Evolutionary conservation across 2,329 filamentous ascomycete species (phyloP), one percentile per base, ranked within the genome.

Genomic region (Colletotrichum cereale): DNA sequence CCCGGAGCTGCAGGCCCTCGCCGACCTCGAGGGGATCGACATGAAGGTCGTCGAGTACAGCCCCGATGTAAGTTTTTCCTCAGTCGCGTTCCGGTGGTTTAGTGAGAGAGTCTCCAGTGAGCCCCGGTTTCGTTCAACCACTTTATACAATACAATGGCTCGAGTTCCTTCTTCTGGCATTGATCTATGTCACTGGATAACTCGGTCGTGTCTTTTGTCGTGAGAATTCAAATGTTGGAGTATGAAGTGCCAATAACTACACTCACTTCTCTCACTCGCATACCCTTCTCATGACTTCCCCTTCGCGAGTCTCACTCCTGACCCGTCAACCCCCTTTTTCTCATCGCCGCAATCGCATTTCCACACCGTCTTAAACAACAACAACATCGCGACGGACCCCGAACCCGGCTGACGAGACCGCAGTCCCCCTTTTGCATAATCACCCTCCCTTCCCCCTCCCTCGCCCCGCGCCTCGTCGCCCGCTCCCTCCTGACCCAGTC

Each of bases 341-440:
- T 31, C 48, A 31, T 31, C 48, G 0, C 6, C 48, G 14, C 7
- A 26, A 7, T n/a, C 40, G 26, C 26, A 62, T 18, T 2, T 21
- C 34, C 16, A 34, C 36, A 2, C 7, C 8, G 18, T 24, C 16
- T 7, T 34, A 18, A 21, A 26, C 11, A 29, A 24, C 14, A 11
- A 16, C 11, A 24, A 31, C 3, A 55, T 24, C 11, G 8, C 31
- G 34, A 24, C 31, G 38, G 26, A 4, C 31, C 24, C 14, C 10
- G 6, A 24, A 10, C 57, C 40, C 24, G 26, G 50, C 29, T 52
- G n/a, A 64, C 38, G 38, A 10, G 26, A 36, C 14, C 16, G 6
- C 75, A 97, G 94, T 95, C 94, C 52, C 96, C 96, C 50, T 96
- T 96, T 79, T 97, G 94, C 79, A 84, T 97, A 71, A 87, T 97